Conservation (phyloP, 169 alveolate species). For the Plasmodium cynomolgi region DNA sequence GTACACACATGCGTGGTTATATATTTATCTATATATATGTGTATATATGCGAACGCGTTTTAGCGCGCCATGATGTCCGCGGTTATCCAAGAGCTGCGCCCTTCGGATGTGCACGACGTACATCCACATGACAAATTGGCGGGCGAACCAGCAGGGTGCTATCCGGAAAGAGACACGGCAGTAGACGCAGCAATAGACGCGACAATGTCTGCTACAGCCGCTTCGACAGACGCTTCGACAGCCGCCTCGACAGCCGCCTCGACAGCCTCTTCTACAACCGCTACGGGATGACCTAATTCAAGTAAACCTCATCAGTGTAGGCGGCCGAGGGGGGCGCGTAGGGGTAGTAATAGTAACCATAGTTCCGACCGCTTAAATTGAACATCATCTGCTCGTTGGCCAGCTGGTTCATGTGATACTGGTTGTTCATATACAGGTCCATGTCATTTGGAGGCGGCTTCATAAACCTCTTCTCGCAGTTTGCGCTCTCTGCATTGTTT, state of each 20-base stretch:
- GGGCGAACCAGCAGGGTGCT: not conserved
- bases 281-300: slow-evolving; percentile 2
- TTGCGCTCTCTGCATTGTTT: slow-evolving; percentile 23
- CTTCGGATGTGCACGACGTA: not conserved
- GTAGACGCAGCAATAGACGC: not conserved
- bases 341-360: slow-evolving; percentile 63
- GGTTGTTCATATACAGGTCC: slow-evolving; percentile 54
- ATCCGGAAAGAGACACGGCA: not conserved
- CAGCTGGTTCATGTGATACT: slow-evolving; percentile 34
- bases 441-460: slow-evolving; percentile 35
- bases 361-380: slow-evolving; percentile 47
- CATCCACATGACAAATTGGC: not conserved
- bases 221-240: not conserved
- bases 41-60: not conserved
- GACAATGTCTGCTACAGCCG: not conserved
- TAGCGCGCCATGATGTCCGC: not conserved
- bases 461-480: slow-evolving; percentile 36
- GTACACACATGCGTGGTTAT: not conserved
- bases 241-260: not conserved
- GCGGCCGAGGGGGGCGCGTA: slow-evolving; percentile 1
- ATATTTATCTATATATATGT: not conserved
- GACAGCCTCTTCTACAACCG: not conserved
- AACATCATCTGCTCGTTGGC: slow-evolving; percentile 50
- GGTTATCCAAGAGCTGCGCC: not conserved
- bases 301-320: slow-evolving; percentile 47